phyloP scores from a whole-genome alignment of 164 flowering plant species.

The Liquidambar formosana region DNA sequence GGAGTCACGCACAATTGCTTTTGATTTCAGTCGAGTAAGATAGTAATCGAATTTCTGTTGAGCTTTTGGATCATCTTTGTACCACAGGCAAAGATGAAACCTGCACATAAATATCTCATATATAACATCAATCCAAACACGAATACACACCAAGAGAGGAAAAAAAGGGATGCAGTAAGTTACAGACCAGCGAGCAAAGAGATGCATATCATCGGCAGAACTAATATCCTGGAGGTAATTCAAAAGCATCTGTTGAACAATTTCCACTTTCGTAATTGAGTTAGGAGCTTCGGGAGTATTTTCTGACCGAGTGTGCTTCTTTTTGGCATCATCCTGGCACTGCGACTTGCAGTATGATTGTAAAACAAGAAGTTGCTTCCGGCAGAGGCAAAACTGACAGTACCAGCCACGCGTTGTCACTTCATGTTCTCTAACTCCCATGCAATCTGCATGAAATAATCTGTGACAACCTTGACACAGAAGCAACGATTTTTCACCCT shows the following conservation, averaged over 20 bases:
- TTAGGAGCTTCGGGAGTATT: slow-evolving; percentile 36
- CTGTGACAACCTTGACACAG: slow-evolving; percentile 78
- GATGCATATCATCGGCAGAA: slow-evolving; percentile 71
- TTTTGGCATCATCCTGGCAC: slow-evolving; percentile 37
- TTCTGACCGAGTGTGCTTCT: slow-evolving; percentile 18
- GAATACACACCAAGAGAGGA: neutral
- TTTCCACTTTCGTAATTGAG: slow-evolving; percentile 51
- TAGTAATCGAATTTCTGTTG: slow-evolving; percentile 58
- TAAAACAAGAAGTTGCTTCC: slow-evolving; percentile 73
- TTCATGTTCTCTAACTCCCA: slow-evolving; percentile 64
- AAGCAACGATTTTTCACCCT: slow-evolving; percentile 42
- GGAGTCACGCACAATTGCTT: slow-evolving; percentile 63
- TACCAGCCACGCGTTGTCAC: slow-evolving; percentile 48
- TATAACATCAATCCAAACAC: slow-evolving; percentile 15
- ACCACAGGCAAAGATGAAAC: slow-evolving; percentile 95
- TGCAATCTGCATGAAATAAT: slow-evolving; percentile 80
- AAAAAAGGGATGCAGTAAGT: neutral
- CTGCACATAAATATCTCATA: slow-evolving; percentile 40
- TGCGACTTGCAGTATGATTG: slow-evolving; percentile 68
- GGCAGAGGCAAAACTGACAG: slow-evolving; percentile 75
- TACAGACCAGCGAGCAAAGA: slow-evolving; percentile 86
- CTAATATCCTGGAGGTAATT: slow-evolving; percentile 77
- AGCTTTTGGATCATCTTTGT: slow-evolving; percentile 82
- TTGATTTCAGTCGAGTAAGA: slow-evolving; percentile 72
- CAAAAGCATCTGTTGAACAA: slow-evolving; percentile 85